These are phyloP conservation scores for Brettanomyces naardenensis DNA, from an alignment of 805 yeast species.

Conservation along the genomic window DNA sequence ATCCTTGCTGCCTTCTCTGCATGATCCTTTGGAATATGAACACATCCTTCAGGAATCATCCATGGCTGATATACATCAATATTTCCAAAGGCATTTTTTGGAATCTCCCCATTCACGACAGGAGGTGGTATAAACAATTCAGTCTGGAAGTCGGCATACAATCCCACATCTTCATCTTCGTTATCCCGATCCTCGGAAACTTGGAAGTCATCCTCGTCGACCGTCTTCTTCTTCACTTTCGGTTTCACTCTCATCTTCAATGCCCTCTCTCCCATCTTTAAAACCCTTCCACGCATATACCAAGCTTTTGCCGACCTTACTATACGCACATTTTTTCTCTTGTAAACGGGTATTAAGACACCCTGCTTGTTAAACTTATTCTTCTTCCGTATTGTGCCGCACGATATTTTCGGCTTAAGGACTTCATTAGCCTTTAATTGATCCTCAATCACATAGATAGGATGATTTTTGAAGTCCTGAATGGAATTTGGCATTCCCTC, in stretches of 20 bases:
- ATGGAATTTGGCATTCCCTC: slow-evolving; percentile 88
- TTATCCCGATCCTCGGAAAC: slow-evolving; percentile 31
- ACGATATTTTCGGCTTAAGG: slow-evolving; percentile 55
- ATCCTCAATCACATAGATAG: slow-evolving; percentile 70
- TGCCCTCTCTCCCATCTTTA: slow-evolving; percentile 66
- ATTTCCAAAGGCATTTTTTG: slow-evolving; percentile 75
- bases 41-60: slow-evolving; percentile 83
- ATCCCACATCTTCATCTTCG: slow-evolving; percentile 46
- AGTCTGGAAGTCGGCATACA: slow-evolving; percentile 78
- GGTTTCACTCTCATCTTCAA: slow-evolving; percentile 34
- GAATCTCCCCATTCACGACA: slow-evolving; percentile 56
- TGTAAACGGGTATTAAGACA: slow-evolving; percentile 52
- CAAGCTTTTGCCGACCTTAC: slow-evolving; percentile 76
- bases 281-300: slow-evolving; percentile 72
- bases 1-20: slow-evolving; percentile 66
- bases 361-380: slow-evolving; percentile 30
- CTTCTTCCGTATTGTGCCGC: slow-evolving; percentile 59
- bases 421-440: slow-evolving; percentile 71
- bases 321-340: slow-evolving; percentile 51
- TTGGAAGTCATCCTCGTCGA: slow-evolving; percentile 19
- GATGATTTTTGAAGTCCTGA: slow-evolving; percentile 82
- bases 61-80: slow-evolving; percentile 68
- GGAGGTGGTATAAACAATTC: slow-evolving; percentile 61
- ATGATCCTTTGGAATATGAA: slow-evolving; percentile 43
- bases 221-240: slow-evolving; percentile 13